phyloP scores from a whole-genome alignment of 2,329 filamentous ascomycete species.

The Venturia asperata region DNA sequence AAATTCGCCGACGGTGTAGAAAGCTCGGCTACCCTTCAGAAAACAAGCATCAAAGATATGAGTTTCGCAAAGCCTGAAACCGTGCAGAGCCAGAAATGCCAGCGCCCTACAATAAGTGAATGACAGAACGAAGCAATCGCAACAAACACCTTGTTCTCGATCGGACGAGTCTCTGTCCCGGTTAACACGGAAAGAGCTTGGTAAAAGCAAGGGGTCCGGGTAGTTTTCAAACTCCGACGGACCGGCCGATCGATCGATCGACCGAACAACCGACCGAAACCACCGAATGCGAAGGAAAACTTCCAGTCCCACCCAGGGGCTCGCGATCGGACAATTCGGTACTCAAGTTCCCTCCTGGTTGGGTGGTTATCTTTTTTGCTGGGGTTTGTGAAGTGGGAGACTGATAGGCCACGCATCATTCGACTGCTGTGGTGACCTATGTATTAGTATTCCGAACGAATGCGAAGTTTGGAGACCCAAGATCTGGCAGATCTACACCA shows the following conservation, averaged over 20 bases:
- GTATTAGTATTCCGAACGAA: too few species aligned
- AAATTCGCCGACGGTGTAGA: conserved; percentile 21
- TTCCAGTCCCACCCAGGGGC: background rate
- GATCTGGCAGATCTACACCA: too few species aligned
- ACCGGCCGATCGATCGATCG: too few species aligned
- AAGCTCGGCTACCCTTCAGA: background rate
- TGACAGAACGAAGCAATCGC: background rate
- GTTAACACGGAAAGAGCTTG: background rate
- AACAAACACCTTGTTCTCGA: background rate
- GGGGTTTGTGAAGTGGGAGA: background rate
- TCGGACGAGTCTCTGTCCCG: background rate
- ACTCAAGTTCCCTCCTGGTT: background rate
- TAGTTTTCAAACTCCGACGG: too few species aligned
- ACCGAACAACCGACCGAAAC: background rate
- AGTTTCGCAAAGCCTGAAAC: background rate
- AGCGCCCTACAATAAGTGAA: background rate
- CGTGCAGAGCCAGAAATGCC: too few species aligned
- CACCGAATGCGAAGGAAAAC: background rate
- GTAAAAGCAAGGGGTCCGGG: too few species aligned
- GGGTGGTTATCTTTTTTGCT: background rate
- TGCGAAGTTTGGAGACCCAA: too few species aligned
- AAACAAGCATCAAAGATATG: background rate
- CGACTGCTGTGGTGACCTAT: too few species aligned
- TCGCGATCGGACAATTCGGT: background rate
- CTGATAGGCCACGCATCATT: background rate